Evolutionary conservation across 2,329 filamentous ascomycete genomes (phyloP).

Genomic region (Lecanicillium sp.): DNA sequence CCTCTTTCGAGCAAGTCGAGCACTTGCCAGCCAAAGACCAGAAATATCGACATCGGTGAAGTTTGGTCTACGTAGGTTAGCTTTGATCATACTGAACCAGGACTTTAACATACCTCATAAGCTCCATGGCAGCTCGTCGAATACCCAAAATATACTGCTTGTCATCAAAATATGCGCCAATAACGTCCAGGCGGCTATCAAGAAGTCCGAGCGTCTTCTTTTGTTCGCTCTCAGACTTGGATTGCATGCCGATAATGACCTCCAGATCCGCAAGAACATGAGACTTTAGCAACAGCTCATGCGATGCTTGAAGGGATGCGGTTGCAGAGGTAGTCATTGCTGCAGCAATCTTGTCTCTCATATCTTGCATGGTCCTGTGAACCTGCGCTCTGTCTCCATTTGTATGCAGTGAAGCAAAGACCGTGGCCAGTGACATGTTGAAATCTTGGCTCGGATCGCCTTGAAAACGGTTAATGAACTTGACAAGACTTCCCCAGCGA

Average conservation of each 20-base stretch:
- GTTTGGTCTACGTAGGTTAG: constrained; percentile 31
- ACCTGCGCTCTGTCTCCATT: constrained; percentile 43
- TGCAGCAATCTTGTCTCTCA: constrained; percentile 63
- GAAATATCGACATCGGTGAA: constrained; percentile 71
- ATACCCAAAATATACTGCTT: constrained; percentile 91
- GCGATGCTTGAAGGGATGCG: constrained; percentile 72
- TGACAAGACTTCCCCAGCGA: constrained; percentile 68
- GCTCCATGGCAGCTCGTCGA: constrained; percentile 77
- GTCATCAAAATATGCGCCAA: constrained; percentile 83
- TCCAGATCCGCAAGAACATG: constrained; percentile 87
- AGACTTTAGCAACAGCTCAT: constrained; percentile 75
- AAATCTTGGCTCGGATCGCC: constrained; percentile 54
- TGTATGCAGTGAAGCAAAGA: constrained; percentile 52
- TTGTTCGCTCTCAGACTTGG: constrained; percentile 31
- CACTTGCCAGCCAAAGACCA: constrained; percentile 75
- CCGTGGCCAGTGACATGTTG: constrained; percentile 65
- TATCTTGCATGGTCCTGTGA: constrained; percentile 44
- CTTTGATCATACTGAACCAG: not conserved
- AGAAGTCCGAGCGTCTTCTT: constrained; percentile 32
- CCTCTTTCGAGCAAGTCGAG: constrained; percentile 77
- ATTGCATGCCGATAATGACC: constrained; percentile 50
- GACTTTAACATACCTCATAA: constrained; percentile 53
- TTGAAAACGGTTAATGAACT: constrained; percentile 51
- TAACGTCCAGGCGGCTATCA: constrained; percentile 71
- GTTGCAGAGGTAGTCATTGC: constrained; percentile 71